Evolutionary conservation across 306 rosid genomes (phyloP), one percentile per base, ranked within the genome.

Genomic region (Sindora glabra): DNA sequence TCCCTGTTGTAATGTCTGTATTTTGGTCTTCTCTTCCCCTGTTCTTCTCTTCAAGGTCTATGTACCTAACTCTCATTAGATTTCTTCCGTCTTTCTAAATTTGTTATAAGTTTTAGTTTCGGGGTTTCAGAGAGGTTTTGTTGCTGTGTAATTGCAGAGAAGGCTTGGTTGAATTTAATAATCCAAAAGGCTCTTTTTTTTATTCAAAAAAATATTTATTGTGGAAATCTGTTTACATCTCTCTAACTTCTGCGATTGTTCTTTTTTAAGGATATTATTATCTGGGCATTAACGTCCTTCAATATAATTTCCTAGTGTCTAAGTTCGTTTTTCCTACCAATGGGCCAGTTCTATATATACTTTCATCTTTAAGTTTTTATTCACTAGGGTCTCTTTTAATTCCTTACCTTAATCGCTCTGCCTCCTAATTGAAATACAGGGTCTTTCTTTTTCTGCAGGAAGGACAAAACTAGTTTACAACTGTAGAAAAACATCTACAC

Each of bases 1-100:
- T 49, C 55, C 23, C 49, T 29, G 5, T 7, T 3, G 38, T 19
- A 5, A 29, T 48, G 22, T 58, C 74, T 37, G 13, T 45, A 25
- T 53, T 45, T 26, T 72, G 52, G 38, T 13, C 64, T 62, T 70
- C 8, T 36, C 47, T 60, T 36, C 54, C 70, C 37, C 72, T 69
- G 71, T 76, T 68, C 10, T 33, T 53, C 76, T 62, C 44, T 61
- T 59, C 57, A 48, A 10, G 33, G 8, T 59, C 49, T 51, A 3
- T n/a, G n/a, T n/a, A n/a, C n/a, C n/a, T n/a, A n/a, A n/a, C n/a
- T 62, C 46, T 38, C 7, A 48, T 67, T 56, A 17, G 21, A 39
- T 57, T 68, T 76, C 14, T 55, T 40, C 59, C 56, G 29, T 49
- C 46, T 25, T 44, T 50, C 10, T 26, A 39, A 45, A 8, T 44